Evolutionary conservation across 179 eudicot species (phyloP), one percentile per base, ranked within the genome.

Genomic region (Camellia oleifera): DNA sequence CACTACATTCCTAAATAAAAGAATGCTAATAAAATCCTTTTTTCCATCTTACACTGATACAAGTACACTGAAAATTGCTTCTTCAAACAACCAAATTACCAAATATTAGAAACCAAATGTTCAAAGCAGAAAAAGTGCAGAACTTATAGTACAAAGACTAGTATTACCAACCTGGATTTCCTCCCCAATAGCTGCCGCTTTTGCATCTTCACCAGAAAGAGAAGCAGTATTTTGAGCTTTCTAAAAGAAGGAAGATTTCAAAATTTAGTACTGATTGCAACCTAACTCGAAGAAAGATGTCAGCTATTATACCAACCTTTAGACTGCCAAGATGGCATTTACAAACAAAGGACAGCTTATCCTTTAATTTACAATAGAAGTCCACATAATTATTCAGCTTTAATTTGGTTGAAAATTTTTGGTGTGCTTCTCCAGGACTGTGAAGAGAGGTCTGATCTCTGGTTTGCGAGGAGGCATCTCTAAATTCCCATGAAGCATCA

Each of bases 401-500:
- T 77, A 84, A 68, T 57, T 85, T 78, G 68, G 83, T 81, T 11
- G 86, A 57, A 75, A 60, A 75, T n/a, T 71, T 77, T 61, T 78
- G 82, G 70, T 75, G 48, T 52, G 80, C 62, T 75, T 75, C 83
- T 69, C 48, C 81, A 56, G 69, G 71, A 75, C 40, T 69, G 80
- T n/a, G 62, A 82, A 69, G 66, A 63, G 81, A 76, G 45, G 79
- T 77, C 77, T 76, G 81, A 76, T 85, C 85, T 72, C 26, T 83
- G 57, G 76, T 69, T 67, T 60, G 61, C 72, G 77, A 57, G 18
- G 83, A 69, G 40, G 88, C 88, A 74, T 85, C 88, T 81, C 80
- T 83, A 72, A 83, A 87, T 75, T 87, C 88, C 98, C 93, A 92
- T 14, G 91, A 88, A 83, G 75, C 76, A 63, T 88, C 88, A 78